These are phyloP conservation scores for Aquilaria agallochum DNA, from an alignment of 441 rosid genomes.

Conservation along the genomic window DNA sequence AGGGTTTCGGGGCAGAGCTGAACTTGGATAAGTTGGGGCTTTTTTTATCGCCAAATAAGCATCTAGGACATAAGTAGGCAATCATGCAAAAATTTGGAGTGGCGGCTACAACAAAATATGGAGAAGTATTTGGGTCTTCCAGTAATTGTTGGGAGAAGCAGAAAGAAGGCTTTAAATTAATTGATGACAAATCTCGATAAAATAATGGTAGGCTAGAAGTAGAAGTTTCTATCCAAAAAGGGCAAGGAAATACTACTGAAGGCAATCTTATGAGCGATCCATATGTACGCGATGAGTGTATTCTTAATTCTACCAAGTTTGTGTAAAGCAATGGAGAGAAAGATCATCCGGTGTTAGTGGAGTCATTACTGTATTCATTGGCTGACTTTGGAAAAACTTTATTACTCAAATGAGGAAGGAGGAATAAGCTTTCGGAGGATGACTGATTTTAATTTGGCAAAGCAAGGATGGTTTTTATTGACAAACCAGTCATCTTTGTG, in stretches of 20 bases:
- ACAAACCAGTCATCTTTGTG: too few relatives aligned
- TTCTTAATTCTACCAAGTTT: not conserved
- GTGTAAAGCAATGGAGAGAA: not conserved
- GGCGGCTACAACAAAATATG: not conserved
- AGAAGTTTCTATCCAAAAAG: too few relatives aligned
- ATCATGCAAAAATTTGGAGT: not conserved
- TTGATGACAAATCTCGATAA: too few relatives aligned
- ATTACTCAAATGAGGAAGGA: not conserved
- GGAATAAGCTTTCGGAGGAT: not conserved
- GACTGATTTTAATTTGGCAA: not conserved
- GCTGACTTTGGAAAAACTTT: not conserved
- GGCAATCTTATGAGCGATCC: too few relatives aligned
- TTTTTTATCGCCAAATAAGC: not conserved
- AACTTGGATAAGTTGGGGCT: not conserved
- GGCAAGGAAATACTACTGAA: too few relatives aligned
- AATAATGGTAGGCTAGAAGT: too few relatives aligned
- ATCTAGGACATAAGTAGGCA: not conserved
- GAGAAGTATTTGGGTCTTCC: not conserved
- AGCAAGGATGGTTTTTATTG: not conserved
- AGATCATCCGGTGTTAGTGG: not conserved
- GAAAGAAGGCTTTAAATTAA: not conserved
- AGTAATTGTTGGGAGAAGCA: not conserved
- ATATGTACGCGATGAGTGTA: not conserved
- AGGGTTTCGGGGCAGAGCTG: not conserved
- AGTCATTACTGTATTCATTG: not conserved